A percentile compares a stretch with the other conserved stretches of the same genome.
phyloP scores from a whole-genome alignment of 2,329 filamentous ascomycete genomes.

The Ophiostoma australiae region DNA sequence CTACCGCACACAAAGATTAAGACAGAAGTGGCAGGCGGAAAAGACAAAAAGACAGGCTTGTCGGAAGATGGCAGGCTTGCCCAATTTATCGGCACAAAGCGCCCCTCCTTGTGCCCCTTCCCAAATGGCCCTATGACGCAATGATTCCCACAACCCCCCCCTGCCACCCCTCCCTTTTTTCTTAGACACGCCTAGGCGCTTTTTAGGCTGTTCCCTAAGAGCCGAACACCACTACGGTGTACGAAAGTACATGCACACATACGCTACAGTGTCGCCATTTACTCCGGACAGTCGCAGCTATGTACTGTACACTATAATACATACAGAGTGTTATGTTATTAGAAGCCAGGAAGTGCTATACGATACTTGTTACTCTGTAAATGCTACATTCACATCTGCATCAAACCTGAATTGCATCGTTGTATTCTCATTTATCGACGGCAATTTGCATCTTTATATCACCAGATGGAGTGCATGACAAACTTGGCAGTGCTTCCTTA shows the following conservation, averaged over 20 bases:
- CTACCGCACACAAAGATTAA: neutral
- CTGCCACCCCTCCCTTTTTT: neutral
- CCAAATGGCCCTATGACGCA: constrained; percentile 21
- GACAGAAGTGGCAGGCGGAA: neutral
- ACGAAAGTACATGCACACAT: neutral
- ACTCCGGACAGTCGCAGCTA: neutral
- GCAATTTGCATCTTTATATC: neutral
- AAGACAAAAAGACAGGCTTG: neutral
- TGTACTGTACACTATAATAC: too few relatives aligned
- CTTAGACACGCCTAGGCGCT: neutral
- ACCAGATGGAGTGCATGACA: neutral
- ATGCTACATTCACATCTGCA: neutral
- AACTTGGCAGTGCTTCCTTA: neutral
- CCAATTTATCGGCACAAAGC: constrained; percentile 20
- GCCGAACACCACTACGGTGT: neutral
- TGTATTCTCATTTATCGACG: neutral
- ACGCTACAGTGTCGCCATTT: neutral
- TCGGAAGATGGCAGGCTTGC: constrained; percentile 18
- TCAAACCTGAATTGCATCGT: neutral
- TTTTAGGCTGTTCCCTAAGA: constrained; percentile 7
- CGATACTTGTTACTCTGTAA: neutral
- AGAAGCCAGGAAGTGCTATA: neutral
- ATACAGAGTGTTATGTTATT: neutral
- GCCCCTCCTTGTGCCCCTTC: constrained; percentile 12
- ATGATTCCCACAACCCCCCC: constrained; percentile 18